A percentile compares a stretch with the other conserved stretches of the same genome.
These are phyloP conservation scores for Asparagopsis taxiformis DNA, from an alignment of 31 red algal genomes.

Conservation along the genomic window DNA sequence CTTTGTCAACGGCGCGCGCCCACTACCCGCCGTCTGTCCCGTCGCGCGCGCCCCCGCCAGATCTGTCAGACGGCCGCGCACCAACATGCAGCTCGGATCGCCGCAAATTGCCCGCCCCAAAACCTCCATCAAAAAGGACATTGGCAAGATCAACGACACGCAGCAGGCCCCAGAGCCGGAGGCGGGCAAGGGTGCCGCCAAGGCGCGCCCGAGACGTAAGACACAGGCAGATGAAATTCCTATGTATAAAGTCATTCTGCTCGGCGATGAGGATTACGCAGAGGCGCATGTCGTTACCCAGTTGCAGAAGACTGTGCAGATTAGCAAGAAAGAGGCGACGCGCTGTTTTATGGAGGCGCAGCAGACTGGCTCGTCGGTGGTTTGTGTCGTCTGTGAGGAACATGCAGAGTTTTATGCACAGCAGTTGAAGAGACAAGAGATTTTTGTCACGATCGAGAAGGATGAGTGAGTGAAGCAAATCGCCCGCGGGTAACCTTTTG, in stretches of 20 bases:
- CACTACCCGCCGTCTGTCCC: neutral
- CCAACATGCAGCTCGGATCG: conserved; percentile 45
- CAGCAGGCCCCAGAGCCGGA: conserved; percentile 63
- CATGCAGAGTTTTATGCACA: conserved; percentile 98
- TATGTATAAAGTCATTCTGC: conserved; percentile 95
- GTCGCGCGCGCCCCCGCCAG: neutral
- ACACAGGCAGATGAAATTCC: conserved; percentile 91
- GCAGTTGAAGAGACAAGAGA: conserved; percentile 83
- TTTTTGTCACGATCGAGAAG: conserved; percentile 94
- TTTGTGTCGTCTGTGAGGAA: conserved; percentile 95
- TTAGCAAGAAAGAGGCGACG: conserved; percentile 86
- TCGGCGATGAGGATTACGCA: conserved; percentile 97
- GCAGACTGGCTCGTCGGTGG: conserved; percentile 59
- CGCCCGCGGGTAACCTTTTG: too few species aligned
- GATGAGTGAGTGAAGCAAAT: conserved; percentile 64
- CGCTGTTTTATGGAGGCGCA: conserved; percentile 88
- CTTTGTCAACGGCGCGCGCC: neutral
- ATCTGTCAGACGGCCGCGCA: neutral
- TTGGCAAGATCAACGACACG: conserved; percentile 45
- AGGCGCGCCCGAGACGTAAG: conserved; percentile 83
- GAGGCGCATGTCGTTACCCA: conserved; percentile 86
- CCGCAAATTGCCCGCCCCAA: conserved; percentile 95
- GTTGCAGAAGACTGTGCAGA: conserved; percentile 86
- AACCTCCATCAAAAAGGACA: conserved; percentile 86
- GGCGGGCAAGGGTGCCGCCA: conserved; percentile 53